Evolutionary conservation across 2,329 filamentous ascomycete species (phyloP), one percentile per base, ranked within the genome.

Genomic region (Coniochaeta hoffmannii): DNA sequence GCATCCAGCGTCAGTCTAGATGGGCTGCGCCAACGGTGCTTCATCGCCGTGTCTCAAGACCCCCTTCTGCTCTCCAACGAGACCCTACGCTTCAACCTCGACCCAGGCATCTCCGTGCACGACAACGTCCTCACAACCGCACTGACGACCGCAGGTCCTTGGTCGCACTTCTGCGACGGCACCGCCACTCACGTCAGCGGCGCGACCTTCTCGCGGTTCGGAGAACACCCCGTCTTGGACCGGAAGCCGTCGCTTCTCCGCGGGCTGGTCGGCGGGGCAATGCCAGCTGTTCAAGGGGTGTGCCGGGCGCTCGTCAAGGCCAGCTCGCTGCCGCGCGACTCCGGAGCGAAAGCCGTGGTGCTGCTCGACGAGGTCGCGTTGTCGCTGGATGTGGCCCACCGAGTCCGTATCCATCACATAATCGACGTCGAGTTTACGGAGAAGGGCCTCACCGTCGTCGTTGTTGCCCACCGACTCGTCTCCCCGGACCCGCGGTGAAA

Each of bases 231-330:
- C 0, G 49, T 57, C n/a, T 53, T 60, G 2, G 34, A 53, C 41
- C n/a, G 14, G 36, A 49, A 35, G 15, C 36, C 60, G 14, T 61
- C 58, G 22, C 51, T 35, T 8, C 55, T 63, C 15, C 56, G 56
- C 1, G 32, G 53, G 3, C 55, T 65, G 14, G n/a, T 65, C 63
- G 7, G 60, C 50, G 52, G 76, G 76, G 2, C 72, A 80, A 59
- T 60, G 68, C 24, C 77, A 80, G 60, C 65, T 79, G 1, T 69
- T 79, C 44, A n/a, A n/a, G 68, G 67, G 15, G 61, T 79, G 7
- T 71, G 69, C 0, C 66, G 76, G 11, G 71, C 74, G 0, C 59
- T 77, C 2, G 60, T 76, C 53, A 56, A 58, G 19, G 55, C 50
- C 2, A n/a, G 50, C 50, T 59, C 64, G 12, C 62, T 63, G 35